phyloP scores from a whole-genome alignment of 345 rosid species.

The Draba incana region DNA sequence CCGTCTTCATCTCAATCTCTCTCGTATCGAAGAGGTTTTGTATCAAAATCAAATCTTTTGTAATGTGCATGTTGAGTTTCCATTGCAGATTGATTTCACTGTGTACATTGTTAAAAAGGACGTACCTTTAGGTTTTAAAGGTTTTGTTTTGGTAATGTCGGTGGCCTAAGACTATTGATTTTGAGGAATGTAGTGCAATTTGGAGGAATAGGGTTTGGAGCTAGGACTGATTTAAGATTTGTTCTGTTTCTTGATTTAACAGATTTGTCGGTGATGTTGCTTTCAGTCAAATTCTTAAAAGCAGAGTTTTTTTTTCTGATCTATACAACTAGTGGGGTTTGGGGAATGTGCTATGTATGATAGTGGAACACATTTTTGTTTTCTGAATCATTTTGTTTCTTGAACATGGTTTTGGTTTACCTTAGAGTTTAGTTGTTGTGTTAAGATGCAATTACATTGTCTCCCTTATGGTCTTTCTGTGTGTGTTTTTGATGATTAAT shows the following conservation, averaged over 20 bases:
- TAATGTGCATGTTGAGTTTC: constrained; percentile 30
- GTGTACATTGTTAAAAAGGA: constrained; percentile 19
- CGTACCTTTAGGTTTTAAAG: not conserved
- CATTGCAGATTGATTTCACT: not conserved
- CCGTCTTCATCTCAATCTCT: constrained; percentile 84
- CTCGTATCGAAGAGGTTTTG: constrained; percentile 87
- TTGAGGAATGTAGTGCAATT: constrained; percentile 22
- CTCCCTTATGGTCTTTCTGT: constrained; percentile 22
- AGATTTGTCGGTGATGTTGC: constrained; percentile 25
- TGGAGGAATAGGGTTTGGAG: constrained; percentile 18
- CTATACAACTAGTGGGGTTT: not conserved
- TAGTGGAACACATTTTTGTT: not conserved
- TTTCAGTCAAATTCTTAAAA: not conserved
- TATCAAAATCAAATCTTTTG: not conserved
- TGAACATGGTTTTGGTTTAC: not conserved
- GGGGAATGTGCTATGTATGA: not conserved
- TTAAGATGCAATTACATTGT: constrained; percentile 13
- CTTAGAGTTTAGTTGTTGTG: constrained; percentile 1
- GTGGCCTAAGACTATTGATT: constrained; percentile 19
- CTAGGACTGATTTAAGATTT: not conserved
- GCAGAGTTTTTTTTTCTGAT: not conserved
- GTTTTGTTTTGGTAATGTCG: constrained; percentile 25
- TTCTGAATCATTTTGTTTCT: not conserved
- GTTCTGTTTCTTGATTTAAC: constrained; percentile 11
- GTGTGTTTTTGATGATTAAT: constrained; percentile 7